Base-by-base conservation (phyloP, 2,329 filamentous ascomycete genomes). In the Colletotrichum sublineola region DNA sequence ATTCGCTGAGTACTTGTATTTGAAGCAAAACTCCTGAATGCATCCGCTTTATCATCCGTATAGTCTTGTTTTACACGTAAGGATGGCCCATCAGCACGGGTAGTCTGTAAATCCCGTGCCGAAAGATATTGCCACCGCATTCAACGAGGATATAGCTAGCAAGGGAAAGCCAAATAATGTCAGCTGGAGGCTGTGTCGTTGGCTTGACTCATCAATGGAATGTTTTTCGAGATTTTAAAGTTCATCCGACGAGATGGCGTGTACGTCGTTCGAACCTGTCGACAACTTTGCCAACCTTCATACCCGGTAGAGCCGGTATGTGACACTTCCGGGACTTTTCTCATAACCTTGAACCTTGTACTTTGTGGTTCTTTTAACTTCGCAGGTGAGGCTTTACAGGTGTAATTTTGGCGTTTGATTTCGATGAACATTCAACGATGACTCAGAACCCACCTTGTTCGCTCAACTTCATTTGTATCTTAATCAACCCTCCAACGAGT, bases 191-290 rank as follows among this genome's bases (percentile, higher is more conserved):
- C 29, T 52, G 12, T 9, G 50, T n/a, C 11, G 6, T 5, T 5
- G 15, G 24, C 18, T 50, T 15, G 42, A 48, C 20, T 8, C 29
- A 20, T 63, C 7, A 4, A 52, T 9, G 11, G 9, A 2, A 42
- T 46, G 9, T 24, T 24, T 31, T n/a, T 24, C 31, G 20, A n/a
- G 33, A 1, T 9, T 46, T 56, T 56, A 40, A n/a, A 40, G 48
- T 64, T 68, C 50, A 33, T 64, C 66, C 33, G 38, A 56, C 33
- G 3, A 56, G 15, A 40, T 68, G 31, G 50, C 31, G 38, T 55
- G 44, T n/a, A 56, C 40, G 29, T 68, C 46, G 44, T 42, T 33
- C 6, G 20, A 46, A 20, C 50, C 50, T 53, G 5, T 24, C 44
- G n/a, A 46, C 7, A n/a, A 11, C 20, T 9, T 46, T 46, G 3